Base-by-base conservation (phyloP, 495 filamentous ascomycete genomes). In the Stereocaulon alpinum region DNA sequence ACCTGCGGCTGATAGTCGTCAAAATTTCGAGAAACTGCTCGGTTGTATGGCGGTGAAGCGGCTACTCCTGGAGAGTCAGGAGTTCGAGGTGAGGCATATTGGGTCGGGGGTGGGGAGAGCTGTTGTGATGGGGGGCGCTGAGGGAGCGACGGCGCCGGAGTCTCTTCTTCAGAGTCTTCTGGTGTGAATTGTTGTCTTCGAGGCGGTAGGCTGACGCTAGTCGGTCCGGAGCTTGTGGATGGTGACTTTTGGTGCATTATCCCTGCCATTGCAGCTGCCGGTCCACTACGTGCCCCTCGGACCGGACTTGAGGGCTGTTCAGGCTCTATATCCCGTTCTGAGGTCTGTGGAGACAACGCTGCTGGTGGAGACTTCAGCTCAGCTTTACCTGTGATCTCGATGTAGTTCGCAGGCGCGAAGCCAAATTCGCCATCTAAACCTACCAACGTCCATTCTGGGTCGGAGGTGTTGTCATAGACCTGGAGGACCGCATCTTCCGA, bases 401-500 rank as follows among this genome's bases (percentile, higher is more conserved):
- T 96, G 70, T 99, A 99, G 72, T 96, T 97, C 53, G 91, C 82
- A n/a, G 93, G 93, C 29, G 86, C 93, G 72, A 97, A 99, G 56
- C 93, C 93, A 76, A 83, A 99, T 64, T 95, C 90, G 12, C 83
- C 81, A 65, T 90, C 82, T 47, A 82, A 74, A 1, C 92, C 92
- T 22, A 95, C 92, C 29, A 99, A 77, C 60, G 90, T 94, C 93
- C 93, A 99, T 71, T 97, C 93, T 18, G 91, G 91, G 72, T 97
- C 93, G 9, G 88, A 86, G 14, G 78, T 85, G 17, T 52, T n/a
- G 67, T 99, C 93, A 69, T 88, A 97, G 32, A 97, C 89, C 54
- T 85, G 73, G 43, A 99, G 76, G 54, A 82, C 72, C 29, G 87
- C 84, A 72, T 96, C 91, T 77, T 99, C 91, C 45, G 87, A 81